These are phyloP conservation scores for Arxiozyma slooffiae DNA, from an alignment of 1,139 yeast species.

Conservation along the genomic window DNA sequence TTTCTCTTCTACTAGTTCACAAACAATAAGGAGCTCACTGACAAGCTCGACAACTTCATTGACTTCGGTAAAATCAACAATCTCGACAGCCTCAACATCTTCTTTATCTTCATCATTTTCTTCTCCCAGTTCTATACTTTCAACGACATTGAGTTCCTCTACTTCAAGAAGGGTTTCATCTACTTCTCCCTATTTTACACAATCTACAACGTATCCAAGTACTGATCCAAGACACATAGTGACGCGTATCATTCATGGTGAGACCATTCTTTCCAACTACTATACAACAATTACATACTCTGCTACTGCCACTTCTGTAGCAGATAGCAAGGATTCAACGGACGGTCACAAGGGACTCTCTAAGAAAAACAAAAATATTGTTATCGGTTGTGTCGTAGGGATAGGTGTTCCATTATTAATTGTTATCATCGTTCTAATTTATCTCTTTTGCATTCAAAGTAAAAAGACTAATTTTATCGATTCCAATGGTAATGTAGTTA, in stretches of 20 bases:
- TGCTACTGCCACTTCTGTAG: slow-evolving; percentile 15
- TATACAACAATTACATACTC: slow-evolving; percentile 27
- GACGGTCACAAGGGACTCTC: slow-evolving; percentile 34
- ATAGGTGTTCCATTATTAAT: slow-evolving; percentile 32
- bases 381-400: slow-evolving; percentile 43
- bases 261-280: slow-evolving; percentile 27
- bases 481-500: slow-evolving; percentile 35
- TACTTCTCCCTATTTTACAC: slow-evolving; percentile 15
- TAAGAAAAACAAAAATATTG: slow-evolving; percentile 35
- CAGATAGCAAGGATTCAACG: slow-evolving; percentile 11
- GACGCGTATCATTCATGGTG: slow-evolving; percentile 28
- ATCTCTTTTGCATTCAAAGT: slow-evolving; percentile 27
- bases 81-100: slow-evolving; percentile 14
- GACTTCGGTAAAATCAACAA: neutral
- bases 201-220: slow-evolving; percentile 8
- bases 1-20: neutral
- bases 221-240: slow-evolving; percentile 11
- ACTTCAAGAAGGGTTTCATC: neutral
- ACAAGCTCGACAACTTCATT: too few species aligned
- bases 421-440: slow-evolving; percentile 15
- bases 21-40: neutral
- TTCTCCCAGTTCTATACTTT: slow-evolving; percentile 27
- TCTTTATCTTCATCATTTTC: slow-evolving; percentile 10
- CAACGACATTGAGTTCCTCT: neutral
- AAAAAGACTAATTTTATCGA: slow-evolving; percentile 32